Evolutionary conservation across 2,329 filamentous ascomycete species (phyloP).

Genomic region (Alternaria solani): DNA sequence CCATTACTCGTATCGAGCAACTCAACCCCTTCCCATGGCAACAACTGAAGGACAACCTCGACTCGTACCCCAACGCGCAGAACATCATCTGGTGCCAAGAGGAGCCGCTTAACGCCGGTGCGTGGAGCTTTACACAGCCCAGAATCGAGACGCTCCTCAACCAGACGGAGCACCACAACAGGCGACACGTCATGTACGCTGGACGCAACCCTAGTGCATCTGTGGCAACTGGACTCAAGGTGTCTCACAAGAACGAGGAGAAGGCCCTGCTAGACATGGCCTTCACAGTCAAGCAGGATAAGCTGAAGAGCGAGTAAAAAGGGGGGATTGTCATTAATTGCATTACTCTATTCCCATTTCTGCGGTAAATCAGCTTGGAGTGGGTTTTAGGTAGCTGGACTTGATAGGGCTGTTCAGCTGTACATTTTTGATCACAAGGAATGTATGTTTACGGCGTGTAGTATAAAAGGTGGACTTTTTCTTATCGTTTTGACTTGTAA

Average conservation of each 20-base stretch:
- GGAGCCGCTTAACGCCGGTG: constrained; percentile 95
- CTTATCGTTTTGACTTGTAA: not conserved
- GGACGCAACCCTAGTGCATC: constrained; percentile 92
- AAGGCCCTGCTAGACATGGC: constrained; percentile 76
- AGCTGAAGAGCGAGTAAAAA: constrained; percentile 69
- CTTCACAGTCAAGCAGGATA: constrained; percentile 69
- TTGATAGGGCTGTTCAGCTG: constrained; percentile 25
- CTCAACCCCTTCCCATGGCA: constrained; percentile 99
- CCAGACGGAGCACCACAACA: constrained; percentile 88
- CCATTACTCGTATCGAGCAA: constrained; percentile 95
- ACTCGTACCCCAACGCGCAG: constrained; percentile 96
- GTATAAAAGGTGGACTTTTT: constrained; percentile 34
- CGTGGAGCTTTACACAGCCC: constrained; percentile 97
- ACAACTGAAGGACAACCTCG: constrained; percentile 94
- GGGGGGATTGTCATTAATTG: constrained; percentile 15
- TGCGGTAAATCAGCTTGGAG: not conserved
- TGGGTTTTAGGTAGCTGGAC: constrained; percentile 5
- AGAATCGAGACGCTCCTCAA: constrained; percentile 96
- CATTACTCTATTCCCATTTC: constrained; percentile 28
- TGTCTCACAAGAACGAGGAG: constrained; percentile 90
- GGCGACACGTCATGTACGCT: constrained; percentile 96
- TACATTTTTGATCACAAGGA: constrained; percentile 38
- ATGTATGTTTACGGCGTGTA: constrained; percentile 44
- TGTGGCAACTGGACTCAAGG: constrained; percentile 92
- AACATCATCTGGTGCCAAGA: constrained; percentile 98